phyloP scores from a whole-genome alignment of 176 grass and related monocot genomes.

The Ensete ventricosum region DNA sequence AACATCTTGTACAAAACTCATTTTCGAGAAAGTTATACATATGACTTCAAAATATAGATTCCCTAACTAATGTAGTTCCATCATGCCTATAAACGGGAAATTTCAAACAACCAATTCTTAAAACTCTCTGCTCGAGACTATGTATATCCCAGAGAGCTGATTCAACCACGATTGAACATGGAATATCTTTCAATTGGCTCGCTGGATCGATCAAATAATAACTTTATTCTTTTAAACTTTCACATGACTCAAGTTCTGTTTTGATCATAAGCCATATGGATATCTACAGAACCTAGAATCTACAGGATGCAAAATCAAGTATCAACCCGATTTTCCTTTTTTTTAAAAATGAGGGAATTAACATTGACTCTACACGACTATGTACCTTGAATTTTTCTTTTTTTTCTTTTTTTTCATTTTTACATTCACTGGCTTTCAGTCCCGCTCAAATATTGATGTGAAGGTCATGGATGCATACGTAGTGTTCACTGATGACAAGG shows the following conservation, averaged over 20 bases:
- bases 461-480: slow-evolving; percentile 7
- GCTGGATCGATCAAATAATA: not conserved
- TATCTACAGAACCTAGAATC: not conserved
- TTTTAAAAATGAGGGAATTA: not conserved
- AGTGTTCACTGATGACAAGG: not conserved
- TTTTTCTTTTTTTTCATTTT: not conserved
- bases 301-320: not conserved
- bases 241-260: not conserved
- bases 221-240: not conserved
- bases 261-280: not conserved
- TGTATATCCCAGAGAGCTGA: not conserved
- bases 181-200: not conserved
- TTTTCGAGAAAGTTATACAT: not conserved
- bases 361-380: not conserved
- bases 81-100: too few relatives aligned
- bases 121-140: too few relatives aligned
- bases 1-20: not conserved
- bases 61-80: not conserved
- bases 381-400: not conserved
- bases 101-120: too few relatives aligned
- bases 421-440: not conserved
- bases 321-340: too few relatives aligned
- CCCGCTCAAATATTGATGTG: not conserved
- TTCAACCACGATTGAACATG: not conserved
- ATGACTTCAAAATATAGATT: too few relatives aligned